Percentiles rank a stretch among this genome's conserved stretches.
Evolutionary conservation across 2,329 filamentous ascomycete genomes (phyloP).

Genomic region (Alternaria consortialis): DNA sequence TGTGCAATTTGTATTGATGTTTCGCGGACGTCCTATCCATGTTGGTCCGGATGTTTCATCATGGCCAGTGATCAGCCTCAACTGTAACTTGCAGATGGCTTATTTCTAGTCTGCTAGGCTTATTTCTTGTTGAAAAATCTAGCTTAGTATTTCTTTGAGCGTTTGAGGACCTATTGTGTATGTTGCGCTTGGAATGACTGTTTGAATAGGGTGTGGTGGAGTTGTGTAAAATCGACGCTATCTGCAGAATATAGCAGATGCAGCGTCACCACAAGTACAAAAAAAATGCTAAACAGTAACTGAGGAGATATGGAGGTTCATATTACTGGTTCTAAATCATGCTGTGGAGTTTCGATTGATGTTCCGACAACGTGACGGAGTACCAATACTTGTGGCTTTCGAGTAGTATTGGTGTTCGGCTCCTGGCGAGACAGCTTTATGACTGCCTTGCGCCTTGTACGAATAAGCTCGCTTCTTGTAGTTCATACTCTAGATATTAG

Average conservation of each 20-base stretch:
- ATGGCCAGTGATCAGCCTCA: not conserved
- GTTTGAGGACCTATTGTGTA: not conserved
- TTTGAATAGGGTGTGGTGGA: not conserved
- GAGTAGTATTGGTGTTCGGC: no score
- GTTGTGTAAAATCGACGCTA: not conserved
- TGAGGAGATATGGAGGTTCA: no score
- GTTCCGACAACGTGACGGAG: no score
- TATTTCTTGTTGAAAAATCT: not conserved
- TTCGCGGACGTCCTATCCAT: not conserved
- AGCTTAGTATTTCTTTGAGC: not conserved
- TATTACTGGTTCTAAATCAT: no score
- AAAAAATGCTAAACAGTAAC: no score
- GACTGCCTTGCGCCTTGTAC: no score
- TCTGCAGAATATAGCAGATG: not conserved
- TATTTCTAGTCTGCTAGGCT: not conserved
- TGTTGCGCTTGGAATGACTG: not conserved
- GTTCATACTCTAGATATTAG: no score
- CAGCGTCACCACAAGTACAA: not conserved
- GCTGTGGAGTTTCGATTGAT: no score
- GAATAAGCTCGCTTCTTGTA: no score
- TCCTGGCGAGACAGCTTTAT: no score
- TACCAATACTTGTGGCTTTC: no score
- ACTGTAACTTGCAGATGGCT: not conserved
- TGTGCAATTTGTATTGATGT: not conserved
- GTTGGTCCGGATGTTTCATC: not conserved